These are phyloP conservation scores for Glebionis coronaria DNA, from an alignment of 129 eudicot genomes.

Conservation along the genomic window DNA sequence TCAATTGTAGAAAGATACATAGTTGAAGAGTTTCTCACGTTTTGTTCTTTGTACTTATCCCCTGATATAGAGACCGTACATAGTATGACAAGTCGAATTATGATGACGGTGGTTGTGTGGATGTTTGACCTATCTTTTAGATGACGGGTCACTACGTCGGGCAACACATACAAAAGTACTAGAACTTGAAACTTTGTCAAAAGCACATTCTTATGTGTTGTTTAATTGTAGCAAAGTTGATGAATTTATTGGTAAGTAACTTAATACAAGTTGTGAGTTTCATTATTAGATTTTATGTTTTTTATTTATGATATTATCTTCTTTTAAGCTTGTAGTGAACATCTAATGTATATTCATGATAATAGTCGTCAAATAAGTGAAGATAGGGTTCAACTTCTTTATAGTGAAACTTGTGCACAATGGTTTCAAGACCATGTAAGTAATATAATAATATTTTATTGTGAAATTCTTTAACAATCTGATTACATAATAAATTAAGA, in stretches of 20 bases:
- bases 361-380: not conserved
- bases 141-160: not conserved
- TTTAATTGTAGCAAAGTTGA: not conserved
- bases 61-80: not conserved
- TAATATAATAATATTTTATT: no score
- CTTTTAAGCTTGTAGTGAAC: not conserved
- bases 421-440: not conserved
- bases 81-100: not conserved
- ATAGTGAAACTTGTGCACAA: not conserved
- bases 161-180: not conserved
- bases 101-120: not conserved
- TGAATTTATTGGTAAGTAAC: not conserved
- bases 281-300: not conserved
- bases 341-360: conserved; percentile 1
- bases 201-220: not conserved
- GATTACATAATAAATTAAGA: no score
- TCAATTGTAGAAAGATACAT: no score
- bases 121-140: not conserved
- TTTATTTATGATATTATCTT: not conserved
- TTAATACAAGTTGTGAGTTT: not conserved
- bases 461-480: no score
- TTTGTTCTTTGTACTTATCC: no score
- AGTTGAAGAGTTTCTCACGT: no score
- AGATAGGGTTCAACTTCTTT: not conserved
- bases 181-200: not conserved